A percentile compares a stretch with the other conserved stretches of the same genome.
These are phyloP conservation scores for Pelomyxa schiedti DNA, from an alignment of 78 protist species.

Conservation along the genomic window DNA sequence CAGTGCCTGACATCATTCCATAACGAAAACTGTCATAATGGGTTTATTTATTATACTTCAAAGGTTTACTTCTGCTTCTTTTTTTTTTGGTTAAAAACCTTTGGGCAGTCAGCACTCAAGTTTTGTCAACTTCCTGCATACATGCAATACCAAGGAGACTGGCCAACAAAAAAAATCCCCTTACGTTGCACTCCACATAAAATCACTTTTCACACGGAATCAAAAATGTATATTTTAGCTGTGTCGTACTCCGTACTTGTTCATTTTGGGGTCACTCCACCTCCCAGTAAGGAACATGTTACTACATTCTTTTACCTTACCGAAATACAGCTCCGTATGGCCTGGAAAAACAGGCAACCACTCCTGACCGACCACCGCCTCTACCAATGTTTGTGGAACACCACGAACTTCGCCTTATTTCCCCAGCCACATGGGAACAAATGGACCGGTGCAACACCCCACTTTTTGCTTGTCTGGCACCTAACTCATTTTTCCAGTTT, in stretches of 20 bases:
- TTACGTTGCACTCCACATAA: constrained; percentile 1
- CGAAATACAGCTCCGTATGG: too few species aligned
- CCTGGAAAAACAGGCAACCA: neutral
- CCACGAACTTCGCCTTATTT: neutral
- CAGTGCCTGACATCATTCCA: neutral
- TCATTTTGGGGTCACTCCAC: too few species aligned
- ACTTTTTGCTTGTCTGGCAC: too few species aligned
- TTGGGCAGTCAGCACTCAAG: too few species aligned
- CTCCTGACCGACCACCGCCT: neutral
- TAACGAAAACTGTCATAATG: neutral
- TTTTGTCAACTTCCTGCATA: neutral
- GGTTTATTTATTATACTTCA: neutral
- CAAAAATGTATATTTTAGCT: neutral
- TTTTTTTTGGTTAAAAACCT: too few species aligned
- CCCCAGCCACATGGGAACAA: constrained; percentile 8
- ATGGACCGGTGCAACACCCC: too few species aligned
- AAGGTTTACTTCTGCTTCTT: neutral
- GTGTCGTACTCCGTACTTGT: neutral
- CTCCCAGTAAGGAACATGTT: too few species aligned
- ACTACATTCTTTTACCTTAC: too few species aligned
- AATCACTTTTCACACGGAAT: neutral
- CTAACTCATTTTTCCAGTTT: too few species aligned
- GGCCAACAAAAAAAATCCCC: constrained; percentile 1
- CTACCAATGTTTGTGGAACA: neutral
- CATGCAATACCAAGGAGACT: neutral